phyloP scores from a whole-genome alignment of 768 basidiomycete species.

The Lentinula raphanica region DNA sequence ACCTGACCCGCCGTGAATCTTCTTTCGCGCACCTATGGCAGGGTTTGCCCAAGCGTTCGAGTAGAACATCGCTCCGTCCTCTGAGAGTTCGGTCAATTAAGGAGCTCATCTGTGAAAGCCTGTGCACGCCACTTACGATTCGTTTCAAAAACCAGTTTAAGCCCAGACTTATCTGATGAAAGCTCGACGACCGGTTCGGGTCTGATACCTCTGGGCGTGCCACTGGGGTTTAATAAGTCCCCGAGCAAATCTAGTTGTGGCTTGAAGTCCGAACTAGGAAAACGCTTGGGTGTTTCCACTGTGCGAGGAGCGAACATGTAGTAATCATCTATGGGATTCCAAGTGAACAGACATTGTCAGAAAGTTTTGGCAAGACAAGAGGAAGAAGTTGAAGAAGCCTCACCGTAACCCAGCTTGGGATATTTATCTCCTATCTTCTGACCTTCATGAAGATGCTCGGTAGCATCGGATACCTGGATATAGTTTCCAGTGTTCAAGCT shows the following conservation, averaged over 20 bases:
- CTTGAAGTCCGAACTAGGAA: constrained; percentile 38
- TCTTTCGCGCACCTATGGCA: constrained; percentile 54
- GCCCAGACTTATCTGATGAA: constrained; percentile 50
- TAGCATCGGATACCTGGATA: constrained; percentile 38
- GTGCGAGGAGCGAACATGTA: constrained; percentile 42
- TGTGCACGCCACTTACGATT: constrained; percentile 73
- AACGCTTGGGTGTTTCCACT: constrained; percentile 39
- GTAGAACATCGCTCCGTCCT: constrained; percentile 74
- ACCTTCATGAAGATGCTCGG: constrained; percentile 42
- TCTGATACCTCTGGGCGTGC: constrained; percentile 17
- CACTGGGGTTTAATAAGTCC: constrained; percentile 28
- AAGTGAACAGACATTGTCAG: background rate
- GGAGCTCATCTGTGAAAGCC: no score
- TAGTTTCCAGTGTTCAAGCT: constrained; percentile 51
- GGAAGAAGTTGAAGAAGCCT: constrained; percentile 10
- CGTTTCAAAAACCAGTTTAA: constrained; percentile 56
- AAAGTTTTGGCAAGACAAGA: background rate
- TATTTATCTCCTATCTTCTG: constrained; percentile 55
- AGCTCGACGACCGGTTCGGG: constrained; percentile 48
- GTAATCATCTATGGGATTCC: constrained; percentile 50
- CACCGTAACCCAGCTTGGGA: constrained; percentile 60
- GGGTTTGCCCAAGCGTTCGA: constrained; percentile 50
- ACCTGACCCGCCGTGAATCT: constrained; percentile 73
- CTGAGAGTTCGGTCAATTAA: constrained; percentile 25
- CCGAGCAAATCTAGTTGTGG: constrained; percentile 41